Percentiles rank a stretch among this genome's conserved stretches.
These are phyloP conservation scores for Xylaria polymorpha DNA, from an alignment of 2,329 filamentous ascomycete species.

Conservation along the genomic window DNA sequence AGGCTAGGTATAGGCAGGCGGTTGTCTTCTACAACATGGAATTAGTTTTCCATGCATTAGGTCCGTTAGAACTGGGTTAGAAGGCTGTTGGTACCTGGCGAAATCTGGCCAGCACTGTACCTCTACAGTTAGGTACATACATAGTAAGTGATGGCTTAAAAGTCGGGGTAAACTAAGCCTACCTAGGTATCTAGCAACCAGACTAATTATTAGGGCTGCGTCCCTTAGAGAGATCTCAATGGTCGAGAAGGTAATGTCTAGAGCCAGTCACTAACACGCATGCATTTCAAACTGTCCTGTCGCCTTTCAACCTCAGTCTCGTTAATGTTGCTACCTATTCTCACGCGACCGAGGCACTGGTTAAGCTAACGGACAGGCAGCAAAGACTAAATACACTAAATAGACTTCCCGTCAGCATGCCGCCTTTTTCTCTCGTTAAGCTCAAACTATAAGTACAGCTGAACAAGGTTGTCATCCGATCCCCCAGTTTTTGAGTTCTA, in stretches of 20 bases:
- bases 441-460: background rate
- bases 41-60: constrained; percentile 27
- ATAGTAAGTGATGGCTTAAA: constrained; percentile 9
- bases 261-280: constrained; percentile 10
- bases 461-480: constrained; percentile 6
- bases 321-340: background rate
- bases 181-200: constrained; percentile 1
- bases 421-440: background rate
- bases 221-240: constrained; percentile 20
- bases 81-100: constrained; percentile 4
- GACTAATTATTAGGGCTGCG: constrained; percentile 19
- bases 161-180: constrained; percentile 27
- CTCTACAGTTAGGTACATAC: background rate
- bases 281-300: constrained; percentile 24
- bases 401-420: background rate
- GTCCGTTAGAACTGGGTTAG: constrained; percentile 13
- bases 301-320: background rate
- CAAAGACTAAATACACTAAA: too few species aligned
- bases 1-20: background rate
- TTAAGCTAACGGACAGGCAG: background rate
- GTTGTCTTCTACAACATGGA: constrained; percentile 15
- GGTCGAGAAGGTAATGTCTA: background rate
- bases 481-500: background rate
- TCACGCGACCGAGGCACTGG: background rate
- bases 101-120: background rate